Percentiles rank a stretch among this genome's conserved stretches.
Conservation (phyloP, 441 rosid genomes). For the Bocquillonia castaneifolia region DNA sequence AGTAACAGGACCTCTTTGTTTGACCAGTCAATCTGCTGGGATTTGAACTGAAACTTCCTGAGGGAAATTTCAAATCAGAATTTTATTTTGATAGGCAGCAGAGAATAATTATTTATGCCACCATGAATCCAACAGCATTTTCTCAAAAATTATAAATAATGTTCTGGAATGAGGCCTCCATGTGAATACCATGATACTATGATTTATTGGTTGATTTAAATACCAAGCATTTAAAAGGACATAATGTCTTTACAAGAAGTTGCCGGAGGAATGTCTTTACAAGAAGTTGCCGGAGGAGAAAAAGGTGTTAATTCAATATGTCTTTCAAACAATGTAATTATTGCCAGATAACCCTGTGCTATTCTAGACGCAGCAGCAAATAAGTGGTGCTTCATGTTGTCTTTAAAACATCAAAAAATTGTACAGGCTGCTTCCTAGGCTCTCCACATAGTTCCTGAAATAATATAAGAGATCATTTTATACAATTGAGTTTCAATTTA, state of each 20-base stretch:
- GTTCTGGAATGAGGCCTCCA: background rate
- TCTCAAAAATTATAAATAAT: background rate
- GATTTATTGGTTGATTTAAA: background rate
- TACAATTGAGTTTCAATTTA: background rate
- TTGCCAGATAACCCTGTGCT: background rate
- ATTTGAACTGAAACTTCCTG: background rate
- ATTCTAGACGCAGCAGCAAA: background rate
- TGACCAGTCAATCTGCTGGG: too few species aligned
- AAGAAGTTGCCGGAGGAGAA: too few species aligned
- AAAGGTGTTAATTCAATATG: background rate
- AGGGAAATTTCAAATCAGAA: background rate
- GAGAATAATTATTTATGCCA: background rate
- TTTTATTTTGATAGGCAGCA: background rate
- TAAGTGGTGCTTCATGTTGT: slow-evolving; percentile 24
- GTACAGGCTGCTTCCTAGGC: slow-evolving; percentile 55
- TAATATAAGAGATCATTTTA: slow-evolving; percentile 11
- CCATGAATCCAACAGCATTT: background rate
- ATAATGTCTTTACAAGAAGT: too few species aligned
- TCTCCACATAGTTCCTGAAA: slow-evolving; percentile 53
- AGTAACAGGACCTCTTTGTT: too few species aligned
- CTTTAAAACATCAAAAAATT: slow-evolving; percentile 52
- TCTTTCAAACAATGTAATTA: background rate
- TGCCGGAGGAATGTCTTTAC: too few species aligned
- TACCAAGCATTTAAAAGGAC: background rate
- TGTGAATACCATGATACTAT: background rate